Base-by-base conservation (phyloP, 345 rosid species). In the Moringa oleifera region DNA sequence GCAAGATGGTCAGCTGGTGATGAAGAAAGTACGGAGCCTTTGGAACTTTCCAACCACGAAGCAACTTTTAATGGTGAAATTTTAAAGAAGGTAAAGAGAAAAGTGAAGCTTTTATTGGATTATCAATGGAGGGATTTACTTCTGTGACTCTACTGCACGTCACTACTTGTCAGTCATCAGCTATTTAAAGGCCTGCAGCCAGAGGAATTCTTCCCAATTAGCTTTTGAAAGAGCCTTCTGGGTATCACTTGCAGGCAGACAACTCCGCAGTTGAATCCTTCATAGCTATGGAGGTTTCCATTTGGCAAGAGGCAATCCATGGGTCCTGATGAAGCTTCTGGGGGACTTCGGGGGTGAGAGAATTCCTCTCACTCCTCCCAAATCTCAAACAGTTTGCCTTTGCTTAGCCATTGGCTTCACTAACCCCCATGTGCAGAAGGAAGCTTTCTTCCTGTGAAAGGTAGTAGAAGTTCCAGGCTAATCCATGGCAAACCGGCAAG, bases 401-500 rank as follows among this genome's bases (percentile, higher is more conserved):
- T 72, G 79, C 76, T 57, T 62, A 25, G 76, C 53, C 67, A 51
- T 36, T 41, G 12, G 47, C 13, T 41, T 41, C 16, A 10, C 71
- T 72, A 18, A 41, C 13, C 12, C 1, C 47, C 47, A 41, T 41
- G 47, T 41, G 47, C 47, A 41, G 6, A 22, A 21, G 25, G 54
- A 37, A 41, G 47, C 47, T 1, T 41, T 41, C 16, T 41, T 41
- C 12, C 2, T 41, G 47, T 15, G 47, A 41, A 41, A 11, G 25
- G 15, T 21, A n/a, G 45, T 62, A 22, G 73, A 55, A 53, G 58
- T 51, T 36, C 65, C 68, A 11, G 84, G 83, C 62, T 61, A 69
- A 62, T 63, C 69, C 75, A 63, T 25, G 72, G 83, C 80, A 64
- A 67, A 80, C 82, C 86, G 91, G 91, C 91, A 85, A 85, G 91